Conservation (phyloP, 371 early-diverging fungal genomes). For the Mortierella sp. region DNA sequence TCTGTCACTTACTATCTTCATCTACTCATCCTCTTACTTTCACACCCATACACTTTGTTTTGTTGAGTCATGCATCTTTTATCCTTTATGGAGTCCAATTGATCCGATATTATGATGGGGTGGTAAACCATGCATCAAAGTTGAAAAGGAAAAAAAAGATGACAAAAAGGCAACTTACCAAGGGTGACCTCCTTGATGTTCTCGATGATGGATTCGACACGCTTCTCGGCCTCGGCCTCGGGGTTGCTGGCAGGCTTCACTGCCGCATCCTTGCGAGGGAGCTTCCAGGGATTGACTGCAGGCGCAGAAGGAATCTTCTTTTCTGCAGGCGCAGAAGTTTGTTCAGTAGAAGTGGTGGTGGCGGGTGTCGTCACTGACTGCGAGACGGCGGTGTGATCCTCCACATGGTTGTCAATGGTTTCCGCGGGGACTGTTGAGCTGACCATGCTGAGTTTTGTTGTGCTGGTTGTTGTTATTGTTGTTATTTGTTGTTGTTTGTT, state of each 20-base stretch:
- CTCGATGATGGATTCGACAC: constrained; percentile 46
- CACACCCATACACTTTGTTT: neutral
- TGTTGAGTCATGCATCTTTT: constrained; percentile 9
- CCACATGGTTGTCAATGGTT: constrained; percentile 29
- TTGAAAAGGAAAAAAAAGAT: neutral
- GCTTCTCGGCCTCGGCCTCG: constrained; percentile 44
- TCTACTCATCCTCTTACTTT: neutral
- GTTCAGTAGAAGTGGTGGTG: neutral
- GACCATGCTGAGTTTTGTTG: constrained; percentile 23
- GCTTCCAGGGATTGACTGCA: constrained; percentile 70
- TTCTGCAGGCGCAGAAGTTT: neutral
- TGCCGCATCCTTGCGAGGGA: constrained; percentile 56
- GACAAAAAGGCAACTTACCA: constrained; percentile 28
- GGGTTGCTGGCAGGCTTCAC: constrained; percentile 33
- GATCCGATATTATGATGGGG: neutral
- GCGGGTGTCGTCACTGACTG: neutral
- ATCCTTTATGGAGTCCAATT: neutral
- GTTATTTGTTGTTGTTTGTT: no score
- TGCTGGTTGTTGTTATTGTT: neutral
- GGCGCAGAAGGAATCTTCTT: constrained; percentile 58
- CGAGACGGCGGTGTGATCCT: constrained; percentile 9
- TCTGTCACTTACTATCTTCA: neutral
- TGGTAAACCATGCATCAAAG: neutral
- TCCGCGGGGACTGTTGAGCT: constrained; percentile 34
- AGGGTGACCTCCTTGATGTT: constrained; percentile 58